Conservation (phyloP, 2,329 filamentous ascomycete genomes). For the Cladobotryum protrusum region DNA sequence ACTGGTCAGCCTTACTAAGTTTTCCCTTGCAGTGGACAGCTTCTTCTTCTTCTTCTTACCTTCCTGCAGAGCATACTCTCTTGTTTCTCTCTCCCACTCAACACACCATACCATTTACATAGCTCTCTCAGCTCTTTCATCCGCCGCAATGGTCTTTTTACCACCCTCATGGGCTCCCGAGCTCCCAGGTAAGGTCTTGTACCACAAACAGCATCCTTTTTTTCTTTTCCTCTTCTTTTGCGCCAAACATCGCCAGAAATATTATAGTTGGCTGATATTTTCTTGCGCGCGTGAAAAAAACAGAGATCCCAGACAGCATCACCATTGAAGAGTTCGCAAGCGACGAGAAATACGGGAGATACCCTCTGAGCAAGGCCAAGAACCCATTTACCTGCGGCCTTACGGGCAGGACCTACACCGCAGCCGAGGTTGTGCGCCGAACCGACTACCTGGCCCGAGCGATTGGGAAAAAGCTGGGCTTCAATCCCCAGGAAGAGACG, state of each 20-base stretch:
- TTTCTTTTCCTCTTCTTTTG: too few relatives aligned
- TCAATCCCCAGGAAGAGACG: slow-evolving; percentile 60
- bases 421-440: slow-evolving; percentile 56
- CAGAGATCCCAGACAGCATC: slow-evolving; percentile 65
- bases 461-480: slow-evolving; percentile 64
- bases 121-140: too few relatives aligned
- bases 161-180: slow-evolving; percentile 48
- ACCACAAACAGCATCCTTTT: background rate
- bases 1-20: background rate
- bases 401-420: slow-evolving; percentile 60
- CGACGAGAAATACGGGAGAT: slow-evolving; percentile 63
- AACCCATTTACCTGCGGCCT: slow-evolving; percentile 74
- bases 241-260: background rate
- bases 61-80: too few relatives aligned
- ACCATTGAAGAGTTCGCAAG: slow-evolving; percentile 72
- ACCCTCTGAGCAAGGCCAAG: slow-evolving; percentile 54
- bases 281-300: too few relatives aligned
- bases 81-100: background rate
- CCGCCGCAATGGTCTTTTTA: slow-evolving; percentile 45
- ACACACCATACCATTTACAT: background rate
- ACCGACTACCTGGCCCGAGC: slow-evolving; percentile 62
- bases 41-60: too few relatives aligned
- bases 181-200: slow-evolving; percentile 33
- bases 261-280: slow-evolving; percentile 3
- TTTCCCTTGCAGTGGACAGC: too few relatives aligned